Evolutionary conservation across 805 yeast species (phyloP).

Genomic region (Candida ulmi): DNA sequence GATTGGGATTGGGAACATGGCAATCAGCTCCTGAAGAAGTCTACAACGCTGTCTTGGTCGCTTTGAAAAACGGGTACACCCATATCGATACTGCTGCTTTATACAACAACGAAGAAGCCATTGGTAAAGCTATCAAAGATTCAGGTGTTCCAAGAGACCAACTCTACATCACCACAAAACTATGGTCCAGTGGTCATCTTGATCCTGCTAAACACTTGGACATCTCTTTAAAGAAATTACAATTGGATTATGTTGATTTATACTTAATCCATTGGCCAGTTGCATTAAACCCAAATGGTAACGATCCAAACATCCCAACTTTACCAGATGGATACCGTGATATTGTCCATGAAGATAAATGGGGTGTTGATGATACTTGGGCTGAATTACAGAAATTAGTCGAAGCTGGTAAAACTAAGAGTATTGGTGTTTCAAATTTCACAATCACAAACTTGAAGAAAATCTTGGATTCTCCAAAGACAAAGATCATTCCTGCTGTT

Average conservation of each 20-base stretch:
- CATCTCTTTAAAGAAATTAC: conserved; percentile 52
- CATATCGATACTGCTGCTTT: conserved; percentile 53
- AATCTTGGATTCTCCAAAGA: conserved; percentile 1
- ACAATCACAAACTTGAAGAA: not conserved
- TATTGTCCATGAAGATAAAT: conserved; percentile 57
- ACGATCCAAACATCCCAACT: conserved; percentile 1
- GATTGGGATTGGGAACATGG: conserved; percentile 43
- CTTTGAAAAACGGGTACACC: conserved; percentile 38
- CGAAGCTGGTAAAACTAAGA: not conserved
- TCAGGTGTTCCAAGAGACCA: conserved; percentile 57
- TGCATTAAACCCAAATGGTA: conserved; percentile 40
- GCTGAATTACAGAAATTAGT: conserved; percentile 3
- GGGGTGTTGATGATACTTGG: conserved; percentile 22
- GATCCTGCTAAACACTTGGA: conserved; percentile 45
- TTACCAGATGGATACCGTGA: conserved; percentile 40
- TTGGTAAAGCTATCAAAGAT: conserved; percentile 41
- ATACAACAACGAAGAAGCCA: conserved; percentile 49
- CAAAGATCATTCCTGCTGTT: not conserved
- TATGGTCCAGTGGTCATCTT: conserved; percentile 41
- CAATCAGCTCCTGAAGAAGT: conserved; percentile 25
- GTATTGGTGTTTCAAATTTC: conserved; percentile 1
- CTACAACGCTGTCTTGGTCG: not conserved
- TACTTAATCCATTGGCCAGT: conserved; percentile 80
- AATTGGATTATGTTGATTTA: conserved; percentile 68
- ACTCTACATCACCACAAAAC: conserved; percentile 62